Evolutionary conservation across 257 asterid genomes (phyloP), one percentile per base, ranked within the genome.

Genomic region (Primulina eburnea): DNA sequence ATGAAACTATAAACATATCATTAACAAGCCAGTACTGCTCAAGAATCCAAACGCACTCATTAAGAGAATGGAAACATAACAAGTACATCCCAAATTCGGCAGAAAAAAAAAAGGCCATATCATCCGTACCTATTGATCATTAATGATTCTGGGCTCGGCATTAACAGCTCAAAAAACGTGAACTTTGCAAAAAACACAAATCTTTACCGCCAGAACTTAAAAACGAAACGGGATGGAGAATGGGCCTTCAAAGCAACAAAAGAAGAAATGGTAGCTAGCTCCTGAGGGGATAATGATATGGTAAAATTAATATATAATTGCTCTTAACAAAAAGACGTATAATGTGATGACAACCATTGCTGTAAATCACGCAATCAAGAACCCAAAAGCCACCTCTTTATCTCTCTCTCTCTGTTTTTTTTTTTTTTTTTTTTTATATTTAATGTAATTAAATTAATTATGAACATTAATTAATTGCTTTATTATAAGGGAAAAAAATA

Each of bases 281-380:
- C 10, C 38, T 43, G 78, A 65, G 52, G 72, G 52, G 71, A 79
- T 62, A 56, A 71, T 65, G 68, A 63, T 56, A 65, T 14, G 57
- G 57, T 50, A 50, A 50, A 50, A 50, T 17, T 12, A 50, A 50
- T 50, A 50, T 17, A 50, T 50, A 50, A 50, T 50, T 16, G 57
- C 21, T 17, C 20, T 50, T 5, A 4, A 17, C 57, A 16, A 50
- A 50, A 50, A 50, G 57, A 50, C 16, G 21, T 5, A 50, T 50
- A 50, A 14, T 16, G 57, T 50, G 57, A 86, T 84, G 87, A 80
- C 80, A 81, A 65, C 83, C 89, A 78, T 88, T 71, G 90, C 85
- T 77, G 90, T 86, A 81, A 82, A 76, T 75, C 77, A 71, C 76
- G 67, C 78, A 59, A 69, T 75, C 81, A 83, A 72, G 55, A 64